Percentiles rank a stretch among this genome's conserved stretches.
Evolutionary conservation across 164 flowering plant species (phyloP).

Genomic region (Kalanchoe fedtschenkoi): DNA sequence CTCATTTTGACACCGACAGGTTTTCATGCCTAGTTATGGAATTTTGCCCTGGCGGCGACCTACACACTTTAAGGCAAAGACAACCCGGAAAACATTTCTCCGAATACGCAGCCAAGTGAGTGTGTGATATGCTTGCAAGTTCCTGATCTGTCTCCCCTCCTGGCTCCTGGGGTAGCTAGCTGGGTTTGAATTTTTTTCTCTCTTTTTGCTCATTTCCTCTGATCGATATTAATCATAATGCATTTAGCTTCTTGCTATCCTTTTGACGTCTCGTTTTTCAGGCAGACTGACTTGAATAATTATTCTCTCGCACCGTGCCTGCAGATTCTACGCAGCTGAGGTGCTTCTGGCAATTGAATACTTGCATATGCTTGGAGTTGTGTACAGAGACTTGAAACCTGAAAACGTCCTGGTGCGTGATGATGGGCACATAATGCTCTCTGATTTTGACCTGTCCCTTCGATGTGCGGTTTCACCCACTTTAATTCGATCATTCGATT

Average conservation of each 20-base stretch:
- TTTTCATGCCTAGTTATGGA: conserved; percentile 76
- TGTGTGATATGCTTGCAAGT: conserved; percentile 19
- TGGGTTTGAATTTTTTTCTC: too few species aligned
- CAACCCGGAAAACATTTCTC: conserved; percentile 75
- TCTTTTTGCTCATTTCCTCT: neutral
- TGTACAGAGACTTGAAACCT: conserved; percentile 86
- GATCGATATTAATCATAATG: neutral
- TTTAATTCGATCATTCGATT: conserved; percentile 41
- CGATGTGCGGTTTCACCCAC: conserved; percentile 85
- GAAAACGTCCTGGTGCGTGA: conserved; percentile 91
- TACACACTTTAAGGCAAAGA: conserved; percentile 63
- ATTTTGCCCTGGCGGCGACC: conserved; percentile 73
- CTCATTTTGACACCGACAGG: conserved; percentile 73
- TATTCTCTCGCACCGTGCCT: neutral
- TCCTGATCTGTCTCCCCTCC: conserved; percentile 1
- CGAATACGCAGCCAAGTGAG: conserved; percentile 50
- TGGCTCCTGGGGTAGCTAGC: too few species aligned
- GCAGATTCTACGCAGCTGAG: conserved; percentile 94
- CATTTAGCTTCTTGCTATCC: neutral
- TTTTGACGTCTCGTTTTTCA: neutral
- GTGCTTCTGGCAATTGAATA: conserved; percentile 81
- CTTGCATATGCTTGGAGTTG: conserved; percentile 93
- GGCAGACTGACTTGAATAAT: neutral
- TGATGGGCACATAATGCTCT: conserved; percentile 93
- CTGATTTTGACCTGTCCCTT: conserved; percentile 83